Evolutionary conservation across 2,329 filamentous ascomycete genomes (phyloP), one percentile per base, ranked within the genome.

Genomic region (Cladosporium colombiae): DNA sequence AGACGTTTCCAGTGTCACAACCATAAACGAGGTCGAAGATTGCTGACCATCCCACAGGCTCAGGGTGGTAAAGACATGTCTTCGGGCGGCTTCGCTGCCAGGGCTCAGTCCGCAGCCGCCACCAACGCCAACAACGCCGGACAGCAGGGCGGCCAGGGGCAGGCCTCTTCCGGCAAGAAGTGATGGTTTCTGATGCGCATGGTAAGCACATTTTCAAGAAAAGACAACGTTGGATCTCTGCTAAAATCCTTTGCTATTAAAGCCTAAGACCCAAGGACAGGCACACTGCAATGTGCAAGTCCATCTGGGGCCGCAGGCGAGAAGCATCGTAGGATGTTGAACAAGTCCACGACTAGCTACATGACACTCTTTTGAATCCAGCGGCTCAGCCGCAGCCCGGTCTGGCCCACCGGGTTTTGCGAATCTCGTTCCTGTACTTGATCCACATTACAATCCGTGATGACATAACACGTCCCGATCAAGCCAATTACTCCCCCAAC

Each of bases 81-180:
- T 1, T 59, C 56, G 1, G 35, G 56, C 10, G 60, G 49, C 1
- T 62, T 62, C 16, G 46, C 60, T 5, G 46, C 60, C 11, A 33
- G 60, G 1, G 60, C 60, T 14, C 60, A 62, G n/a, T 21, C 49
- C 2, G 60, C 21, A 5, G 60, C 60, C 4, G 49, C 46, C 2
- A 18, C 16, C 16, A 55, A 62, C 18, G 60, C 60, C 21, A 62
- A 62, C 56, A 46, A 10, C 56, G n/a, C 33, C 13, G 56, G 25
- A 3, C 56, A 59, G 23, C 56, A 59, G 56, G 56, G 56, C 7
- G 16, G 25, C 8, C 14, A 59, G 18, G 56, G 35, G 0, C 56
- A 59, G 16, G 35, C 16, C 1, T 27, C 35, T 31, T 40, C 35
- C 8, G 25, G 33, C 21, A 59, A 46, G 37, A 59, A 59, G 37